Base-by-base conservation (phyloP, 176 grass and related monocot genomes). In the Aegilops speltoides region DNA sequence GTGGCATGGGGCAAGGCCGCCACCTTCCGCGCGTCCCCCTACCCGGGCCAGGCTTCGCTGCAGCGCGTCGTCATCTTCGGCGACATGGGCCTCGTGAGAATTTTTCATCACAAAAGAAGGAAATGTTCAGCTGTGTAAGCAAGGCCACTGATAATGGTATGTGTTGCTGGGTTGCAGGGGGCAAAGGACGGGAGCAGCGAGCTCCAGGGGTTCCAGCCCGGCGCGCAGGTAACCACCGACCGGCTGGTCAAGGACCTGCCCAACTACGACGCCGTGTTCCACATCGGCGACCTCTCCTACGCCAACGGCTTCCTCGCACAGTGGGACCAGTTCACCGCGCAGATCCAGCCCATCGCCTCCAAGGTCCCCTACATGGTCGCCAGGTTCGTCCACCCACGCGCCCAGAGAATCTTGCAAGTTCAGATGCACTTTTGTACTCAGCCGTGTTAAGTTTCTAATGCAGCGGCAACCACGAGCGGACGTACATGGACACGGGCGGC, bases 301-400 rank as follows among this genome's bases (percentile, higher is more conserved):
- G 91, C 93, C 46, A 88, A 98, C 59, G 95, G 93, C 72, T 95
- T 90, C 87, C 62, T 95, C 17, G 90, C 93, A 11, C 91, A 98
- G 63, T 98, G 95, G 95, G 95, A 98, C 48, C 95, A 98, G 52
- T 93, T 95, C 87, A 93, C 95, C 6, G 87, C 91, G 10, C 95
- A 95, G 66, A 84, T 95, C n/a, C 67, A 91, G 76, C 89, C 93
- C 9, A 68, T 97, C 62, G 90, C 93, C 37, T 95, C 93, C 22
- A 80, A 76, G 60, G 90, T 97, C n/a, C 90, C 95, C 4, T 97
- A 97, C 74, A 97, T 93, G 83, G 79, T 97, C 15, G 88, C 83
- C 43, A 97, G 95, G 95, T 97, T 34, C 57, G 82, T 74, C 10
- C 43, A 11, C 31, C 20, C 31, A 31, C 3, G 31, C 31, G 31